These are phyloP conservation scores for Raffaelea deltoideospora DNA, from an alignment of 2,329 filamentous ascomycete genomes.

Conservation along the genomic window DNA sequence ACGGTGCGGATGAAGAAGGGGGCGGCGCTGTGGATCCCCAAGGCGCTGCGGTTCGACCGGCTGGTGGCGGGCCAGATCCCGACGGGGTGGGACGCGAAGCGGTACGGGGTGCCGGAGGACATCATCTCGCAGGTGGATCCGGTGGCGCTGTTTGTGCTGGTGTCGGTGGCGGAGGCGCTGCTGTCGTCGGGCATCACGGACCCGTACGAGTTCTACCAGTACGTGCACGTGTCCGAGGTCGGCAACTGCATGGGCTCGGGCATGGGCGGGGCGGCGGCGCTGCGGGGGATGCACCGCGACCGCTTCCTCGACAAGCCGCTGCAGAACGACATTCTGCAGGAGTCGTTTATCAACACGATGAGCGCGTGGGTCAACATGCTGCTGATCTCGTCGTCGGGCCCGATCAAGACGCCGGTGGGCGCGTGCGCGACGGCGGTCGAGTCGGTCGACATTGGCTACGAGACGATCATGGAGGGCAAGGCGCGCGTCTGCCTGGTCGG, in stretches of 20 bases:
- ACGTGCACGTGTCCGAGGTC: conserved; percentile 93
- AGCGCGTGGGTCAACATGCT: conserved; percentile 99
- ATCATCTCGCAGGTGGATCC: conserved; percentile 97
- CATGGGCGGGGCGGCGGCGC: conserved; percentile 85
- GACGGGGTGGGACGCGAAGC: conserved; percentile 92
- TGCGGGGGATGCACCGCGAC: conserved; percentile 97
- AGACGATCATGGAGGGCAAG: conserved; percentile 97
- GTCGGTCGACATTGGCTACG: conserved; percentile 93
- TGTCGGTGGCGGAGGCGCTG: conserved; percentile 83
- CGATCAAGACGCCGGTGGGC: conserved; percentile 96
- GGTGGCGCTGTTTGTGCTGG: conserved; percentile 86
- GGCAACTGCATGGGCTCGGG: conserved; percentile 98
- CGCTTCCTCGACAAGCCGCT: conserved; percentile 92
- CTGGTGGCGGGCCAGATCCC: conserved; percentile 95
- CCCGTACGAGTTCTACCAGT: conserved; percentile 99
- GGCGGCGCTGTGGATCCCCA: conserved; percentile 86
- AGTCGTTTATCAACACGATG: conserved; percentile 99
- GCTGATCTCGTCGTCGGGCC: conserved; percentile 86
- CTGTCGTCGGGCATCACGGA: conserved; percentile 92
- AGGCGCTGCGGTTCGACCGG: conserved; percentile 92
- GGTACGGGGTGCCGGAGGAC: conserved; percentile 91
- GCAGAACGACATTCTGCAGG: conserved; percentile 97
- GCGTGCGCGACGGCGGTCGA: conserved; percentile 96
- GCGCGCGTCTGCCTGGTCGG: conserved; percentile 93
- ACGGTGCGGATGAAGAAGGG: conserved; percentile 92